Percentiles rank a stretch among this genome's conserved stretches.
Evolutionary conservation across 805 yeast species (phyloP).

Genomic region (Kodamaea kaohsiungensis): DNA sequence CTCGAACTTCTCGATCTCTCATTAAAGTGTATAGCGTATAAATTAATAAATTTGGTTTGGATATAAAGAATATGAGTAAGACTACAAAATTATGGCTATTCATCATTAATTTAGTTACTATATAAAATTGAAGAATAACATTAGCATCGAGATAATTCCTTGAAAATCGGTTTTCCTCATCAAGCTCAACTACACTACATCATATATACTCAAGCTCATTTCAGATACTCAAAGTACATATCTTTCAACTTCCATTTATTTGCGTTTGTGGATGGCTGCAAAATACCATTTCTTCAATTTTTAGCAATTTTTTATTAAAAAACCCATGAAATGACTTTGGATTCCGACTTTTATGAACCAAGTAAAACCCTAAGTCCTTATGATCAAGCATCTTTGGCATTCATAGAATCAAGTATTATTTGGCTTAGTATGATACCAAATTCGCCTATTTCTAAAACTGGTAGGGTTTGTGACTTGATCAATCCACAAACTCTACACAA

Average conservation of each 20-base stretch:
- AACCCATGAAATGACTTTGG: not conserved
- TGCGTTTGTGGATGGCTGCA: not conserved
- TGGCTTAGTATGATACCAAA: constrained; percentile 27
- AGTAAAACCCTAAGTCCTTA: not conserved
- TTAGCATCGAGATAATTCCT: no score
- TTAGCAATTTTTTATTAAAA: not conserved
- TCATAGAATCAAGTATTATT: constrained; percentile 16
- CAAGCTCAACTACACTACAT: no score
- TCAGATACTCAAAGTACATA: not conserved
- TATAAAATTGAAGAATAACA: no score
- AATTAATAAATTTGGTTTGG: not conserved
- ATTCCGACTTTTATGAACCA: not conserved
- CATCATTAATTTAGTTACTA: no score
- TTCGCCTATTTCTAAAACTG: constrained; percentile 14
- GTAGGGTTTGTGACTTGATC: constrained; percentile 12
- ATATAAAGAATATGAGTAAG: no score
- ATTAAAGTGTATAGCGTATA: constrained; percentile 2
- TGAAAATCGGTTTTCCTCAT: no score
- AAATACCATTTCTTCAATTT: not conserved
- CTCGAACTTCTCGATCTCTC: constrained; percentile 40
- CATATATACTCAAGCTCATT: no score
- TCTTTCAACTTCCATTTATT: not conserved
- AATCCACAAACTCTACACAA: constrained; percentile 15
- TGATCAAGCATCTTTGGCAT: not conserved
- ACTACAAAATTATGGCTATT: no score